Base-by-base conservation (phyloP, 306 rosid species). In the Prunus dulcis region DNA sequence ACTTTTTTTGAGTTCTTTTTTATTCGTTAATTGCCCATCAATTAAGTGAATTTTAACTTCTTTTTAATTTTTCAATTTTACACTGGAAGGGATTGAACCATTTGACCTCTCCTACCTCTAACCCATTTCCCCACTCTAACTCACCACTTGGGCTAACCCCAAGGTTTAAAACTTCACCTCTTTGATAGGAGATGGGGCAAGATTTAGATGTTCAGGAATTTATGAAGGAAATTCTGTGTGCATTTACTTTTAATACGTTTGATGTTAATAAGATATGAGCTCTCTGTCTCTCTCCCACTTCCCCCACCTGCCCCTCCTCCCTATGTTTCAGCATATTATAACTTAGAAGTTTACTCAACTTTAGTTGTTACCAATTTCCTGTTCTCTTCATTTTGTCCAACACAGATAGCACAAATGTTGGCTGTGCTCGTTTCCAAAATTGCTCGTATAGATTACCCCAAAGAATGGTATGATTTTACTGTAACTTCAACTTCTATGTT, bases 381-480 rank as follows among this genome's bases (percentile, higher is more conserved):
- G 23, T 67, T 46, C 72, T 77, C 49, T 45, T 73, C 28, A 43
- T 55, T 86, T 77, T 78, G 64, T 7, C 45, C 69, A 81, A 47
- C 73, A 84, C 96, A 94, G 97, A 92, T 94, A 78, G 98, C 98
- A 77, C 73, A 66, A 81, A 87, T 87, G 87, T 78, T 92, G 89
- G 95, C 98, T 13, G 97, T 94, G 87, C 83, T 94, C 71, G 86
- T 94, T 72, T 94, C 98, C 79, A 92, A 92, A 85, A 90, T 94
- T 76, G 97, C 97, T 78, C 93, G 98, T 53, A 81, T 92, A 78
- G 98, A 94, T 86, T 92, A 94, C 82, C 98, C 98, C 63, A 89
- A 84, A 84, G 97, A 94, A 78, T 94, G 98, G 98, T 94, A 91
- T 69, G 64, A 45, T 75, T 77, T 19, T 3, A 18, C 58, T n/a